Evolutionary conservation across 768 basidiomycete genomes (phyloP).

Genomic region (Agaricus blazei): DNA sequence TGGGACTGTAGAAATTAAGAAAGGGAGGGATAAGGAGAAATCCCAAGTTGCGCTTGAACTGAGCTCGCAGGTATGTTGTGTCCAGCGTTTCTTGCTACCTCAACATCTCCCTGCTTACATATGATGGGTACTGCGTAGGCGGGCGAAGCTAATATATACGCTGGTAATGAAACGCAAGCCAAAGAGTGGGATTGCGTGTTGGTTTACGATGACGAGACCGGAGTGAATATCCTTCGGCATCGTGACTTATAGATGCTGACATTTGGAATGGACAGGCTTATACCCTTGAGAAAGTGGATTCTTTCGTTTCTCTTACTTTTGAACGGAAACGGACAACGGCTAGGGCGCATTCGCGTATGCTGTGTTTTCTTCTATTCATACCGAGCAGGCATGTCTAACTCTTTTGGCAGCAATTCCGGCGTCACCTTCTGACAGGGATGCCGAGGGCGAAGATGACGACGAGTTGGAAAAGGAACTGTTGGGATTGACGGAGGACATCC

Average conservation of each 20-base stretch:
- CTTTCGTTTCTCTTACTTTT: slow-evolving; percentile 49
- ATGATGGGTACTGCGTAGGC: slow-evolving; percentile 23
- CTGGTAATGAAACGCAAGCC: slow-evolving; percentile 50
- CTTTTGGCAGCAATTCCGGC: slow-evolving; percentile 15
- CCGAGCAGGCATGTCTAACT: background rate
- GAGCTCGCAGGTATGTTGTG: slow-evolving; percentile 47
- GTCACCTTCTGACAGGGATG: slow-evolving; percentile 25
- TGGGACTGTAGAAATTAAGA: slow-evolving; percentile 60
- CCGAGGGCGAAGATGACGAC: slow-evolving; percentile 33
- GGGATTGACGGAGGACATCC: slow-evolving; percentile 11
- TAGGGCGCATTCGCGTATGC: slow-evolving; percentile 25
- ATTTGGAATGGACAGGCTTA: slow-evolving; percentile 41
- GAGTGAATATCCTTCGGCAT: slow-evolving; percentile 31
- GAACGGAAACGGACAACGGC: slow-evolving; percentile 36
- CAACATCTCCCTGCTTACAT: background rate
- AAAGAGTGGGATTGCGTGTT: slow-evolving; percentile 75
- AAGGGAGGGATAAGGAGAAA: slow-evolving; percentile 45
- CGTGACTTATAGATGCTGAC: slow-evolving; percentile 11
- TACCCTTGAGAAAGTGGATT: slow-evolving; percentile 73
- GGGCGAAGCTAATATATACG: slow-evolving; percentile 51
- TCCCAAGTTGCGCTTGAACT: slow-evolving; percentile 58
- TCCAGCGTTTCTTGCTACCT: background rate
- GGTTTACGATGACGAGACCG: slow-evolving; percentile 72
- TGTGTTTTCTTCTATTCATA: no score
- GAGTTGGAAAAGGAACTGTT: slow-evolving; percentile 34